Percentiles rank a stretch among this genome's conserved stretches.
These are phyloP conservation scores for Phanerochaete carnosa DNA, from an alignment of 768 basidiomycete genomes.

Conservation along the genomic window DNA sequence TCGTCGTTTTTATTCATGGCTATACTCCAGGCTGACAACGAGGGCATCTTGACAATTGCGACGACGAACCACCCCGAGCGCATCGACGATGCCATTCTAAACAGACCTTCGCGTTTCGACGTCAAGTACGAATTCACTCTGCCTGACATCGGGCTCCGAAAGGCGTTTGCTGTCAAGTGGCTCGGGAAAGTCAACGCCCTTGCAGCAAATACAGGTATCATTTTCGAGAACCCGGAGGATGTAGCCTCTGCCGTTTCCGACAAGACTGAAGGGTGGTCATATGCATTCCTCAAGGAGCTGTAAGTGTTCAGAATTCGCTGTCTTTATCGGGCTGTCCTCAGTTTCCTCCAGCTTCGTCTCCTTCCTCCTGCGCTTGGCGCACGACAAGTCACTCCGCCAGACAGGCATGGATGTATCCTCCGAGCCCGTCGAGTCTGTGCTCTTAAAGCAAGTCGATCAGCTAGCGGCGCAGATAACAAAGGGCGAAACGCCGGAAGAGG, in stretches of 20 bases:
- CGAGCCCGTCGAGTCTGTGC: background rate
- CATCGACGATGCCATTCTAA: conserved; percentile 40
- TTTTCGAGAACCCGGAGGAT: conserved; percentile 23
- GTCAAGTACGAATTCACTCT: conserved; percentile 39
- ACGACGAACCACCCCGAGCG: conserved; percentile 41
- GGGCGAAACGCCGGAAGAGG: background rate
- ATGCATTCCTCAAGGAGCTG: conserved; percentile 43
- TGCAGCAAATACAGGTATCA: conserved; percentile 19
- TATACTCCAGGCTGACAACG: conserved; percentile 31
- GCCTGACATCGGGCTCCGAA: conserved; percentile 30
- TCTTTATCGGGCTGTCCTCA: conserved; percentile 29
- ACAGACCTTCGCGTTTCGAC: conserved; percentile 40
- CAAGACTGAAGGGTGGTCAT: conserved; percentile 37
- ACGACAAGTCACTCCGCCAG: conserved; percentile 17
- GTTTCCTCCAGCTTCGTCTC: conserved; percentile 32
- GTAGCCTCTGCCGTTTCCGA: conserved; percentile 31
- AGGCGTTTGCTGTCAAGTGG: conserved; percentile 37
- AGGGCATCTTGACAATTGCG: conserved; percentile 37
- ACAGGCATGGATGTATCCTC: background rate
- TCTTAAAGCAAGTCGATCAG: conserved; percentile 14
- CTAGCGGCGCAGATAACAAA: conserved; percentile 14
- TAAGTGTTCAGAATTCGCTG: conserved; percentile 14
- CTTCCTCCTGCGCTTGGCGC: conserved; percentile 31
- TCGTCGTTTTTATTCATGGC: background rate
- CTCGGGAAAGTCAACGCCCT: conserved; percentile 27